These are phyloP conservation scores for Paraphoma sp. DNA, from an alignment of 2,329 filamentous ascomycete genomes.

Conservation along the genomic window DNA sequence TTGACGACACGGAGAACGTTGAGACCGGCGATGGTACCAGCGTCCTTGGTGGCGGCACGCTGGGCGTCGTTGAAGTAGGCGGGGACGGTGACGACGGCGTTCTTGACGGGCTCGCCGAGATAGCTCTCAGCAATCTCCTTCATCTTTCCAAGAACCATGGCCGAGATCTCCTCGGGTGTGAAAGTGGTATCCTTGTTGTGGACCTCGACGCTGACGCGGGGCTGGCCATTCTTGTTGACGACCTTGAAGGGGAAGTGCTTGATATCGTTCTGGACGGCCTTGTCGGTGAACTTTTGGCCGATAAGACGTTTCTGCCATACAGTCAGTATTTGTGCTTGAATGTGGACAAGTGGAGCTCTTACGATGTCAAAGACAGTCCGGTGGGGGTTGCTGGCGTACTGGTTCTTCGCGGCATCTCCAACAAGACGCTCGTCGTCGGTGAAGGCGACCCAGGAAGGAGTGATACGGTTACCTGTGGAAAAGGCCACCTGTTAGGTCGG, in stretches of 20 bases:
- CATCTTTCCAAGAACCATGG: constrained; percentile 74
- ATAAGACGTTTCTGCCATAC: constrained; percentile 58
- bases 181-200: constrained; percentile 71
- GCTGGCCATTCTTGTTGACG: constrained; percentile 87
- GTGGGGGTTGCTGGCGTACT: constrained; percentile 57
- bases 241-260: constrained; percentile 99
- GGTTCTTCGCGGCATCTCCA: constrained; percentile 75
- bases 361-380: constrained; percentile 57
- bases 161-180: constrained; percentile 80
- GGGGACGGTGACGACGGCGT: constrained; percentile 91
- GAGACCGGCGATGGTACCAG: constrained; percentile 87
- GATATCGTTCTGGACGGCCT: constrained; percentile 86
- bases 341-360: constrained; percentile 16
- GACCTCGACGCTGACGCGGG: constrained; percentile 78
- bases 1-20: constrained; percentile 97
- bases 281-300: constrained; percentile 58
- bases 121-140: constrained; percentile 82
- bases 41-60: constrained; percentile 95
- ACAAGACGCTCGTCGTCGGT: constrained; percentile 97
- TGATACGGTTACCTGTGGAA: constrained; percentile 50
- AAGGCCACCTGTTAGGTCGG: constrained; percentile 28
- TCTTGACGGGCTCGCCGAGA: constrained; percentile 81
- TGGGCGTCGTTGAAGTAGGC: constrained; percentile 99
- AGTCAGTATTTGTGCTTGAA: constrained; percentile 25
- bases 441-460: constrained; percentile 85